Percentiles rank a stretch among this genome's conserved stretches.
These are phyloP conservation scores for Kwoniella dendrophila DNA, from an alignment of 768 basidiomycete genomes.

Conservation along the genomic window DNA sequence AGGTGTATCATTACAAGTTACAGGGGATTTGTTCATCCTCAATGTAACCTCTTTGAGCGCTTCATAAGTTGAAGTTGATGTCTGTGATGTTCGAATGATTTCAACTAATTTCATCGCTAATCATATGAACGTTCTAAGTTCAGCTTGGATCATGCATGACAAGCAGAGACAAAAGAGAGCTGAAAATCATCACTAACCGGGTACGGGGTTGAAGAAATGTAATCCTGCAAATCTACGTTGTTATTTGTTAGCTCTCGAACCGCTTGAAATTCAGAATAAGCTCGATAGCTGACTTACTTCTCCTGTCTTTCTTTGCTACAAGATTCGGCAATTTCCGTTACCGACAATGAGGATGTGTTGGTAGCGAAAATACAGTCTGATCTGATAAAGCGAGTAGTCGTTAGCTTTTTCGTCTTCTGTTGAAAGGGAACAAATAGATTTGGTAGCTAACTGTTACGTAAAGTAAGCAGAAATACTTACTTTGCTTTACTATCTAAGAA, in stretches of 20 bases:
- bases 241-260: slow-evolving; percentile 13
- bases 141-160: background rate
- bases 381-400: background rate
- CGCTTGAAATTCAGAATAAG: background rate
- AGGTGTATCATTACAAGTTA: slow-evolving; percentile 59
- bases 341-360: slow-evolving; percentile 58
- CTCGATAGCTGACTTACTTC: slow-evolving; percentile 33
- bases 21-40: slow-evolving; percentile 57
- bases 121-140: background rate
- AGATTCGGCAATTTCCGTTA: slow-evolving; percentile 56
- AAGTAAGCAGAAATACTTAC: slow-evolving; percentile 26
- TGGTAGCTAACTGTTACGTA: too few relatives aligned
- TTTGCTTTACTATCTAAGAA: slow-evolving; percentile 56
- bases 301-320: slow-evolving; percentile 46
- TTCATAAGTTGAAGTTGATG: slow-evolving; percentile 53
- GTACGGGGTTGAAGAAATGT: slow-evolving; percentile 58
- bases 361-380: slow-evolving; percentile 57
- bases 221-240: slow-evolving; percentile 56
- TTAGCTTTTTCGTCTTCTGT: too few relatives aligned
- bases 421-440: too few relatives aligned
- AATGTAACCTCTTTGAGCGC: slow-evolving; percentile 55
- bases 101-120: slow-evolving; percentile 59
- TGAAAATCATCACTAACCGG: slow-evolving; percentile 32
- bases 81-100: slow-evolving; percentile 56
- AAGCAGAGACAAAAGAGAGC: slow-evolving; percentile 28